Base-by-base conservation (phyloP, 1,139 yeast species). In the Yamadazyma spencermartinsiae region DNA sequence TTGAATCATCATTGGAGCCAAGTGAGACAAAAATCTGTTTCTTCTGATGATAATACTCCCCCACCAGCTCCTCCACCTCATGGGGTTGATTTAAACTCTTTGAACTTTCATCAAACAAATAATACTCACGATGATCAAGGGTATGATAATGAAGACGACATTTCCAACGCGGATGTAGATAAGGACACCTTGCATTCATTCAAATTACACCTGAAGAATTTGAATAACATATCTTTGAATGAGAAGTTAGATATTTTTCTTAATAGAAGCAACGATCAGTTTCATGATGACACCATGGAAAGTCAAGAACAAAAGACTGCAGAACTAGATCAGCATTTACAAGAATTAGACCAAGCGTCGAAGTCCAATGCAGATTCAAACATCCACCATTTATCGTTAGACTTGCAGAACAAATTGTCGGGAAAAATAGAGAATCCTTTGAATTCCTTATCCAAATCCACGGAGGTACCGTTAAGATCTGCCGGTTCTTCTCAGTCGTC, bases 401-500 rank as follows among this genome's bases (percentile, higher is more conserved):
- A 63, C 15, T 54, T 72, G 38, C 64, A 64, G 37, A 52, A 56
- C 23, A 57, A 61, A 10, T 42, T 49, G 9, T 28, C 40, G 11
- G 40, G 47, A 4, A 48, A 46, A 9, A 48, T 61, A 18, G 70
- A 65, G 35, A 61, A 64, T 43, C 74, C 74, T 3, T 55, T 69
- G 36, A 54, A 60, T 37, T 65, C 70, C 0, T 56, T 69, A 27
- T 49, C 61, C 2, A 55, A 56, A 27, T 45, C 61, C 2, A 55
- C 60, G 12, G 71, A 65, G 33, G 58, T 61, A 12, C 50, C 42
- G 10, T 52, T 67, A 36, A 58, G 57, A 41, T 63, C 71, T 4
- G 66, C 67, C 4, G 73, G 72, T 10, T 67, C 74, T 9, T 70
- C 76, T 3, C 74, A 69, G 46, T 68, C 74, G 2, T 70, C 76